Evolutionary conservation across 2,329 filamentous ascomycete species (phyloP).

Genomic region (Helminthosporium solani): DNA sequence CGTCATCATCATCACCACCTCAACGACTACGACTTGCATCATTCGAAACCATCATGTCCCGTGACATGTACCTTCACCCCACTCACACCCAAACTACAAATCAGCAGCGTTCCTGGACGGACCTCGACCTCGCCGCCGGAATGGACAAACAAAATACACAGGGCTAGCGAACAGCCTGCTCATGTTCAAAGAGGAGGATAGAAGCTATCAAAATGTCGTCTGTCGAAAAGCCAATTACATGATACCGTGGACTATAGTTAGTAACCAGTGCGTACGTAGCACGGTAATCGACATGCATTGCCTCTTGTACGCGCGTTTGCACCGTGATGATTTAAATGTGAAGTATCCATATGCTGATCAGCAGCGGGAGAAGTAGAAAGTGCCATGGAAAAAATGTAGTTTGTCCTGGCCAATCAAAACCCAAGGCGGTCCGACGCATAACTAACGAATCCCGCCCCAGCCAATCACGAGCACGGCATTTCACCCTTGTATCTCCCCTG

Average conservation of each 20-base stretch:
- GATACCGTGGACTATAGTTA: background rate
- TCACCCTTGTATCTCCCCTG: background rate
- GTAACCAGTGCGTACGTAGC: conserved; percentile 5
- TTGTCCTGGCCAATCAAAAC: background rate
- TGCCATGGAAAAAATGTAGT: too few species aligned
- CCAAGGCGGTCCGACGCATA: background rate
- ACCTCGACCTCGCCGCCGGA: background rate
- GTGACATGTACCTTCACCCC: conserved; percentile 8
- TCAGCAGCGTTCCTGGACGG: too few species aligned
- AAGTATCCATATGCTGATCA: too few species aligned
- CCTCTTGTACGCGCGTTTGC: background rate
- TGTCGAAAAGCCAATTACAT: background rate
- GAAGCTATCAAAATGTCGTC: conserved; percentile 2
- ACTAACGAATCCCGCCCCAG: background rate
- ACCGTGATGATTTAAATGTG: too few species aligned
- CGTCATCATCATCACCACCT: background rate
- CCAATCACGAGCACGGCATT: background rate
- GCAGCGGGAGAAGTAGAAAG: too few species aligned
- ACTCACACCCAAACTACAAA: conserved; percentile 3
- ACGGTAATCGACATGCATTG: conserved; percentile 3
- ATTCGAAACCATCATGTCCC: background rate
- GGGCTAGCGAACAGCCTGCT: conserved; percentile 1
- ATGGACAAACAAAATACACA: background rate
- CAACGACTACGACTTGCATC: conserved; percentile 3
- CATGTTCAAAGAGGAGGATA: background rate